phyloP scores from a whole-genome alignment of 768 basidiomycete species.

The Russula vinacea region DNA sequence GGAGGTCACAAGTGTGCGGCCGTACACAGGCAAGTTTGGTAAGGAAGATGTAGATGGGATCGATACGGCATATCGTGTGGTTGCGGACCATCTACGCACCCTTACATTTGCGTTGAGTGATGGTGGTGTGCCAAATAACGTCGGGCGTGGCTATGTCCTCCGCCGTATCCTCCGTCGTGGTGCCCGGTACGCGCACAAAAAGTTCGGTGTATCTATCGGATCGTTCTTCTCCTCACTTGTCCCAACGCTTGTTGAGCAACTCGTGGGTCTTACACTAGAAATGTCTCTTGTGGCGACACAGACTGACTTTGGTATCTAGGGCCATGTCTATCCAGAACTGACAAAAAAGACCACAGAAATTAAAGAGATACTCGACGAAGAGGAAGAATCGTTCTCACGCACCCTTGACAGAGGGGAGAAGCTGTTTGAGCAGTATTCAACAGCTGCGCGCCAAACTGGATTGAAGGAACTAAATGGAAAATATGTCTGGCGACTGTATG shows the following conservation, averaged over 20 bases:
- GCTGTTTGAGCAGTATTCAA: conserved; percentile 86
- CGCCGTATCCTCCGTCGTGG: conserved; percentile 90
- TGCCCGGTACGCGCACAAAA: conserved; percentile 93
- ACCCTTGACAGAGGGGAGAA: conserved; percentile 96
- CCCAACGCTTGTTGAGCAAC: conserved; percentile 83
- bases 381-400: conserved; percentile 96
- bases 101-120: conserved; percentile 94
- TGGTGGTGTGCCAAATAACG: conserved; percentile 93
- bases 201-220: conserved; percentile 87
- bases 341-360: conserved; percentile 76
- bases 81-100: conserved; percentile 95
- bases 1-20: conserved; percentile 81
- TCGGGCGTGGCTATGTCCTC: conserved; percentile 96
- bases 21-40: conserved; percentile 89
- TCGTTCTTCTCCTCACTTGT: conserved; percentile 92
- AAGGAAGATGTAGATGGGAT: conserved; percentile 93
- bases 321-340: conserved; percentile 89
- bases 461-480: conserved; percentile 72
- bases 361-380: conserved; percentile 94
- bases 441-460: conserved; percentile 59
- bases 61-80: conserved; percentile 95
- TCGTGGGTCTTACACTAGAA: conserved; percentile 50
- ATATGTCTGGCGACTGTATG: conserved; percentile 96
- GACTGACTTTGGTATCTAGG: conserved; percentile 45
- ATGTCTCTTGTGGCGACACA: neutral